phyloP scores from a whole-genome alignment of 441 rosid species.

The Erodium trifolium region DNA sequence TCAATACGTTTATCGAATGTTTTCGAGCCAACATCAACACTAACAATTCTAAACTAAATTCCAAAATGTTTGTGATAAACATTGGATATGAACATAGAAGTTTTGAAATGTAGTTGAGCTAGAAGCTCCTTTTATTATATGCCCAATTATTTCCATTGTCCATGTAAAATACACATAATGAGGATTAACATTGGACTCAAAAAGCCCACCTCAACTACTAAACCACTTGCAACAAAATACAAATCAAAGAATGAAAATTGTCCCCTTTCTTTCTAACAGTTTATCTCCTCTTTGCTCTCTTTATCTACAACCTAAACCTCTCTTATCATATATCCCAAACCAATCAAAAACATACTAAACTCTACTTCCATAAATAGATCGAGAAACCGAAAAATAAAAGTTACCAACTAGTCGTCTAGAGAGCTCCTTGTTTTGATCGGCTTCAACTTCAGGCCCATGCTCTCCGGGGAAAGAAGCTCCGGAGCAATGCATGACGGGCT shows the following conservation, averaged over 20 bases:
- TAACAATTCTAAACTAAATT: no score
- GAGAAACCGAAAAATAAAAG: not conserved
- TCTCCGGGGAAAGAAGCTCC: conserved; percentile 93
- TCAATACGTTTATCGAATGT: no score
- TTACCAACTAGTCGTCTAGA: conserved; percentile 21
- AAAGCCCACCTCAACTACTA: not conserved
- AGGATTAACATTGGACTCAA: not conserved
- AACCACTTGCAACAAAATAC: not conserved
- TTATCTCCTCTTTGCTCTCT: not conserved
- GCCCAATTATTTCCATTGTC: not conserved
- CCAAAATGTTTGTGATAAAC: no score
- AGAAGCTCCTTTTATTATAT: not conserved
- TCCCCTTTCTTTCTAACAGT: not conserved
- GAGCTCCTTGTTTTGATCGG: conserved; percentile 75
- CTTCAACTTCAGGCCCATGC: conserved; percentile 92
- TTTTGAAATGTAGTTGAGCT: not conserved
- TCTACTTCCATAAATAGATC: not conserved
- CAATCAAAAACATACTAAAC: not conserved
- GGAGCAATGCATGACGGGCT: conserved; percentile 77
- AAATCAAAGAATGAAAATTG: conserved; percentile 4
- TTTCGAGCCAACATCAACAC: no score
- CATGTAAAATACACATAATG: not conserved
- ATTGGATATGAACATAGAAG: no score
- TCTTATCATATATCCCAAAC: not conserved
- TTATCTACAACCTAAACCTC: conserved; percentile 4